Evolutionary conservation across 805 yeast species (phyloP).

Genomic region (Brettanomyces bruxellensis): DNA sequence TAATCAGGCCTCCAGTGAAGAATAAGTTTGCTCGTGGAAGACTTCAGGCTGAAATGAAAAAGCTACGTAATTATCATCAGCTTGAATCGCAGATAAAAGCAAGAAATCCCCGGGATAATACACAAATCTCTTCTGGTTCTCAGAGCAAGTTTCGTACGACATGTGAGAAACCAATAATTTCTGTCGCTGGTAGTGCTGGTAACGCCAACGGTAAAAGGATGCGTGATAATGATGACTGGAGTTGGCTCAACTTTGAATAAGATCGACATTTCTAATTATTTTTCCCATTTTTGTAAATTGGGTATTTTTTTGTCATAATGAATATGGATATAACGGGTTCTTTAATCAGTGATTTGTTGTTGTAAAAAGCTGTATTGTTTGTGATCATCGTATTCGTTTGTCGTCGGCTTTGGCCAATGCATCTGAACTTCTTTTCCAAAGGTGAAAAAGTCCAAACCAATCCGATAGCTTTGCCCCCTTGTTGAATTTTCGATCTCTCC

Average conservation of each 20-base stretch:
- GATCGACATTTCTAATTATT: slow-evolving; percentile 8
- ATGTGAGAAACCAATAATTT: no score
- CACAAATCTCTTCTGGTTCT: no score
- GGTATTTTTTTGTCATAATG: not conserved
- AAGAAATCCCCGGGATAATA: no score
- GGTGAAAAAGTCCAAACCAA: slow-evolving; percentile 1
- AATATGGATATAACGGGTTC: not conserved
- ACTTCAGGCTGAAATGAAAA: not conserved
- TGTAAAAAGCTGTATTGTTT: not conserved
- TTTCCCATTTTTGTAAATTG: not conserved
- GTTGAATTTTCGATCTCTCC: not conserved
- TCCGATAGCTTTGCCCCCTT: not conserved
- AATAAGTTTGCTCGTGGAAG: not conserved
- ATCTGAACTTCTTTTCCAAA: slow-evolving; percentile 1
- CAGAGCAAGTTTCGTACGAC: no score
- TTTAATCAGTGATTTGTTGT: no score
- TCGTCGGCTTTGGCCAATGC: not conserved
- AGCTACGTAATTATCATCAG: no score
- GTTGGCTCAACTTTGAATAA: slow-evolving; percentile 27
- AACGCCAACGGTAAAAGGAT: no score
- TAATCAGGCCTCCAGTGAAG: slow-evolving; percentile 20
- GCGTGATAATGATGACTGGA: slow-evolving; percentile 19
- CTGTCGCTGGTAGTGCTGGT: no score
- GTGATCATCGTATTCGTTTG: not conserved
- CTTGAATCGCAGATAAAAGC: no score